Percentiles rank a stretch among this genome's conserved stretches.
Evolutionary conservation across 129 eudicot species (phyloP).

Genomic region (Tagetes patula): DNA sequence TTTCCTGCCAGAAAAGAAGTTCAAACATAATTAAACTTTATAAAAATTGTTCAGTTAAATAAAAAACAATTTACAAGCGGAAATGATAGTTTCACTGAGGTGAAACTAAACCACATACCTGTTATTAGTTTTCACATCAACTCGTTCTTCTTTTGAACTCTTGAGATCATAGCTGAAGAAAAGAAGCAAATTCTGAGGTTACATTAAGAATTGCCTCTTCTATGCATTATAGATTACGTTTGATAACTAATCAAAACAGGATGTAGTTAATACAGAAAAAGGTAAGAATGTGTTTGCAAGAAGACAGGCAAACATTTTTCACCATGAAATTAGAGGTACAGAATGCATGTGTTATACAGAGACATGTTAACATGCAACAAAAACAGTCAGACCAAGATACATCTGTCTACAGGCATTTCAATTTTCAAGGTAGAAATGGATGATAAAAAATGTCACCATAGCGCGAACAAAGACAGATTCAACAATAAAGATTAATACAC

Average conservation of each 20-base stretch:
- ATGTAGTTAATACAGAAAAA: background rate
- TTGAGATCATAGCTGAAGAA: conserved; percentile 60
- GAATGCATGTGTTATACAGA: conserved; percentile 9
- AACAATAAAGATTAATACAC: background rate
- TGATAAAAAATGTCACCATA: background rate
- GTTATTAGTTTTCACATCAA: conserved; percentile 42
- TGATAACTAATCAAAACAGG: background rate
- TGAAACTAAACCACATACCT: conserved; percentile 33
- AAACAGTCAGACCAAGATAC: background rate
- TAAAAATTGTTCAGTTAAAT: background rate
- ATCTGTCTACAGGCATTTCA: background rate
- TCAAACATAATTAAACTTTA: background rate
- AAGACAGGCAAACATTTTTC: background rate
- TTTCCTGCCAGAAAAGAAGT: conserved; percentile 39
- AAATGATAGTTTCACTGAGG: background rate
- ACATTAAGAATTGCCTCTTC: background rate
- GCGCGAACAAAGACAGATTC: background rate
- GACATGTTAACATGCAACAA: background rate
- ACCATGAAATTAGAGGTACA: conserved; percentile 11
- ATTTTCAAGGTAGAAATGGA: background rate
- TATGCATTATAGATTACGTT: conserved; percentile 9
- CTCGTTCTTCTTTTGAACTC: conserved; percentile 65
- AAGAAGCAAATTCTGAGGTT: conserved; percentile 11
- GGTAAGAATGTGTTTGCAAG: background rate
- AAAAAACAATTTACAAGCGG: background rate